Base-by-base conservation (phyloP, 176 grass and related monocot genomes). In the Saccharum spontaneum region DNA sequence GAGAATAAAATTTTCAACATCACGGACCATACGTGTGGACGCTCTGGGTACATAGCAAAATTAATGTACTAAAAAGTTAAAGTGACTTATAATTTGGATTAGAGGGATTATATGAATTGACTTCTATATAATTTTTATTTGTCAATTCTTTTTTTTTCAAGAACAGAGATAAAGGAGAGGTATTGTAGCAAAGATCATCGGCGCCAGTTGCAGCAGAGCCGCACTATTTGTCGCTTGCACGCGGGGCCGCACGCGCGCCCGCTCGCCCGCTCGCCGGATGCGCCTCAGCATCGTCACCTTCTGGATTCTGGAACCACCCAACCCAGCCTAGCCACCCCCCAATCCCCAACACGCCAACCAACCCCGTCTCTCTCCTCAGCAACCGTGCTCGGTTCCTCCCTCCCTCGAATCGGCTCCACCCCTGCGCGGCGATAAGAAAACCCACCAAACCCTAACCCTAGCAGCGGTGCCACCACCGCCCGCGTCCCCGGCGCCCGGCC, bases 391-490 rank as follows among this genome's bases (percentile, higher is more conserved):
- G 45, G 44, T 18, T 37, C 14, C 57, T 26, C 46, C 46, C 17
- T 22, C 8, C 13, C 12, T 15, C 74, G 24, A 33, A 34, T 78
- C 71, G 31, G 13, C 30, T 72, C 78, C 75, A 28, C 43, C 45
- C 7, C 44, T 40, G 6, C 18, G 18, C 2, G 33, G 54, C 16
- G 40, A 69, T 69, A 82, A 66, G 82, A 75, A 84, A 66, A 67
- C 71, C 48, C 73, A 45, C 80, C 63, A 87, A 77, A 80, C 87
- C 63, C 77, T 87, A 87, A 85, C 80, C 92, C 75, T 85, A 89
- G 73, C 28, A 82, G 67, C 26, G 9, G 49, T 49, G 26, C 79
- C 22, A 8, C 55, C 52, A 30, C 30, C 82, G 31, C 71, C 5
- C 52, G 8, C 64, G 13, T 40, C 14, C 26, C 22, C 45, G 49